A percentile compares a stretch with the other conserved stretches of the same genome.
These are phyloP conservation scores for Cercospora sp. DNA, from an alignment of 2,329 filamentous ascomycete species.

Conservation along the genomic window DNA sequence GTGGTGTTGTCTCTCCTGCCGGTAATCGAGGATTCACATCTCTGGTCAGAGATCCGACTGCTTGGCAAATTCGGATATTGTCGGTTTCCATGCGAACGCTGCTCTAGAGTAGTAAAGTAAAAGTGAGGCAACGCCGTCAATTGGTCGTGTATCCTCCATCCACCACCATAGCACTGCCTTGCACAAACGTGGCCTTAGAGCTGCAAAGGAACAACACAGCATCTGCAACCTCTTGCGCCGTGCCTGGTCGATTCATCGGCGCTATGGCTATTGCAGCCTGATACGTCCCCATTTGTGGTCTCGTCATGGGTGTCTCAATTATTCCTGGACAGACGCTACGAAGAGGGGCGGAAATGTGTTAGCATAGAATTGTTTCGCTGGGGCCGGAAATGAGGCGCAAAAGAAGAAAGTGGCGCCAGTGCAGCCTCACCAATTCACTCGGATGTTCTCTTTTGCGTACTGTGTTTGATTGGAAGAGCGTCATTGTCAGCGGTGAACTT, in stretches of 20 bases:
- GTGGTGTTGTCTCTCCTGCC: neutral
- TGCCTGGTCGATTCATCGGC: conserved; percentile 47
- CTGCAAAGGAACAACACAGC: conserved; percentile 49
- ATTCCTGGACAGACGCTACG: conserved; percentile 49
- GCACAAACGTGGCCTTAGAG: conserved; percentile 49
- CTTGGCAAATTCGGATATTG: neutral
- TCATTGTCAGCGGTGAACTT: conserved; percentile 9
- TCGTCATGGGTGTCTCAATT: conserved; percentile 50
- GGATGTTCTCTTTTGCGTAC: conserved; percentile 49
- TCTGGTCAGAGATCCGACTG: neutral
- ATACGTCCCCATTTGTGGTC: conserved; percentile 39
- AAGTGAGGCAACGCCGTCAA: conserved; percentile 24
- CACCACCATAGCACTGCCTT: conserved; percentile 47
- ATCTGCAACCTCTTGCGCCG: conserved; percentile 51
- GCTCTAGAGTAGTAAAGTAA: neutral
- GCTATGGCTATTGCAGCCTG: conserved; percentile 36
- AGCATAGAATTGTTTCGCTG: neutral
- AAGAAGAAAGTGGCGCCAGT: neutral
- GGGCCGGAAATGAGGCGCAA: neutral
- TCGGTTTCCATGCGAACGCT: neutral
- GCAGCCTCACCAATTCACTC: conserved; percentile 42
- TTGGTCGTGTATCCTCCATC: conserved; percentile 51
- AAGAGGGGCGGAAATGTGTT: neutral
- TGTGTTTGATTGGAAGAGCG: conserved; percentile 34
- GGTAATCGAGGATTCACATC: conserved; percentile 1